Evolutionary conservation across 1,284 basidiomycete species (phyloP), one percentile per base, ranked within the genome.

Genomic region (Megacollybia platyphylla): DNA sequence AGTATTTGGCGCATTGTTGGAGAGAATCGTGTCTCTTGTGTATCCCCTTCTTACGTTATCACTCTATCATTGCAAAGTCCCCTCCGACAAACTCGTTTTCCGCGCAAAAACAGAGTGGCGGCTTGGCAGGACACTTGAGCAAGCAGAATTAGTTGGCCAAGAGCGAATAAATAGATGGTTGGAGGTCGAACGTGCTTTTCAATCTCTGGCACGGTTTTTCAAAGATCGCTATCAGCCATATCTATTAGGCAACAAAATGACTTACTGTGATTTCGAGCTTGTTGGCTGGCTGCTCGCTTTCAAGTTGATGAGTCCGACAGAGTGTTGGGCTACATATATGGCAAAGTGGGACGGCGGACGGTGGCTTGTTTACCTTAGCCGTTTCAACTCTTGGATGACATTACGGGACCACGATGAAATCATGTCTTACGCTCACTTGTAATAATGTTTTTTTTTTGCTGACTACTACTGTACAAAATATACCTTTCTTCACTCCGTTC

Each of bases 271-370:
- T 44, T 48, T 56, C 36, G 49, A 46, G 7, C 39, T 56, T 30
- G 45, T 45, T 26, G 50, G 45, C 9, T 49, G 43, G 36, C 44
- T 54, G 17, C 46, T 53, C 13, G 49, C 43, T 18, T 35, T 53
- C n/a, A 52, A 49, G 44, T 40, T 24, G 2, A 43, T 48, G 24
- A 51, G 51, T 18, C 48, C 53, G 13, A 24, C 20, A 24, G 40
- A 54, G 4, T 49, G 51, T 8, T 46, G 43, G 26, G 55, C 52
- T 51, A 32, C 29, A 6, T 42, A 44, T 28, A 50, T 57, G 35
- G 40, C 39, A 24, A 43, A 46, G 5, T 55, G 49, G 52, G 44
- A 55, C 39, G 46, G 45, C 11, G 52, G 52, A 11, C 37, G 42
- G 42, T 56, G 56, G 53, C 43, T 15, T 28, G 36, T 39, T 30